phyloP scores from a whole-genome alignment of 2,329 filamentous ascomycete genomes.

The Stachybotrys chartarum region DNA sequence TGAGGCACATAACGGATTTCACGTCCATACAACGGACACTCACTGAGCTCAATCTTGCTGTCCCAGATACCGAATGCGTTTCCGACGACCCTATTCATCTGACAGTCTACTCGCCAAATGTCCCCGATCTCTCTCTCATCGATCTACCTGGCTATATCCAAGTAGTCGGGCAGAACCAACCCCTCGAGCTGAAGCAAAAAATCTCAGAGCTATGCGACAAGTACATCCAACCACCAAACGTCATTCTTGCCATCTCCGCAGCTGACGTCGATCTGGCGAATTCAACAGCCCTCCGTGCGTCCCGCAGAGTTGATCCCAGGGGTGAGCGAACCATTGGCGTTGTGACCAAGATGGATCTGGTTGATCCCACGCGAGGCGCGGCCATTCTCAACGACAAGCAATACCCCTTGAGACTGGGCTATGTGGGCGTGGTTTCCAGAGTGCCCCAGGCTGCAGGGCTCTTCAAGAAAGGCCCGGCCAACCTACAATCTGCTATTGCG shows the following conservation, averaged over 20 bases:
- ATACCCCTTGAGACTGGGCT: constrained; percentile 90
- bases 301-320: constrained; percentile 83
- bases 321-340: constrained; percentile 96
- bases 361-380: constrained; percentile 73
- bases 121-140: constrained; percentile 91
- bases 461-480: constrained; percentile 76
- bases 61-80: constrained; percentile 85
- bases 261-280: constrained; percentile 97
- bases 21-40: constrained; percentile 85
- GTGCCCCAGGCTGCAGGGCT: constrained; percentile 64
- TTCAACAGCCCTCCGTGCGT: constrained; percentile 84
- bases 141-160: constrained; percentile 98
- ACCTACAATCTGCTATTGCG: constrained; percentile 72
- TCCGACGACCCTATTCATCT: constrained; percentile 96
- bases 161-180: constrained; percentile 85
- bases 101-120: constrained; percentile 89
- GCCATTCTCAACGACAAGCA: constrained; percentile 80
- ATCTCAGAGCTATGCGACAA: constrained; percentile 96
- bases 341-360: constrained; percentile 98
- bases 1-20: constrained; percentile 90
- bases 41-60: constrained; percentile 89
- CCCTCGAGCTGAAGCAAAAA: constrained; percentile 85
- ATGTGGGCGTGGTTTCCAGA: constrained; percentile 89
- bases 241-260: constrained; percentile 94
- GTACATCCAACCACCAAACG: constrained; percentile 93